A percentile compares a stretch with the other conserved stretches of the same genome.
Conservation (phyloP, 306 rosid genomes). For the Trifolium subterraneum region DNA sequence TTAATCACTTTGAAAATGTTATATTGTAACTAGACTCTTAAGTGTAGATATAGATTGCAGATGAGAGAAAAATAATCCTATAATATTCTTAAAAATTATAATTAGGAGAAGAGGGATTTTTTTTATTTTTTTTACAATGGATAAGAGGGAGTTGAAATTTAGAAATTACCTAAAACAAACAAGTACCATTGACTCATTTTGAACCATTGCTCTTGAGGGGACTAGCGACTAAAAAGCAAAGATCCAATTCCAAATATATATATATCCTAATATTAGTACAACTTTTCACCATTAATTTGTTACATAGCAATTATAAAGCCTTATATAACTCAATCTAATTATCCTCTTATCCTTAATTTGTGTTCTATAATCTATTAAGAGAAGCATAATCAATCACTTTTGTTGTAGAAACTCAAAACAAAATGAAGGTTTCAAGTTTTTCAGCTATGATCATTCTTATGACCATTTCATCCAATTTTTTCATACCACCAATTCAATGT, state of each 20-base stretch:
- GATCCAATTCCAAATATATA: too few relatives aligned
- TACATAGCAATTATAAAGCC: not conserved
- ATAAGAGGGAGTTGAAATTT: not conserved
- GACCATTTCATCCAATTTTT: not conserved
- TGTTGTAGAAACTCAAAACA: not conserved
- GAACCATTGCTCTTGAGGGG: not conserved
- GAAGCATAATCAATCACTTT: not conserved
- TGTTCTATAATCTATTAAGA: not conserved
- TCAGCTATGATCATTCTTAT: not conserved
- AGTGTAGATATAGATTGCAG: too few relatives aligned
- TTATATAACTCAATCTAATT: not conserved
- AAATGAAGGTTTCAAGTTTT: conserved; percentile 8
- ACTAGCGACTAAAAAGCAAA: conserved; percentile 32
- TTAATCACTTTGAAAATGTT: too few relatives aligned
- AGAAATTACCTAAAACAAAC: not conserved
- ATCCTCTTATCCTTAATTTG: not conserved
- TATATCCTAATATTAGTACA: not conserved
- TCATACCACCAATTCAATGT: conserved; percentile 13
- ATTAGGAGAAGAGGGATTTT: not conserved
- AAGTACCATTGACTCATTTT: conserved; percentile 1
- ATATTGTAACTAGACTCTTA: too few relatives aligned
- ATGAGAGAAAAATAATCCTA: not conserved
- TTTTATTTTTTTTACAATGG: too few relatives aligned
- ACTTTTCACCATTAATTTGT: not conserved
- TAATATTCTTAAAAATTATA: not conserved